Base-by-base conservation (phyloP, 768 basidiomycete genomes). In the Rickenella mellea region DNA sequence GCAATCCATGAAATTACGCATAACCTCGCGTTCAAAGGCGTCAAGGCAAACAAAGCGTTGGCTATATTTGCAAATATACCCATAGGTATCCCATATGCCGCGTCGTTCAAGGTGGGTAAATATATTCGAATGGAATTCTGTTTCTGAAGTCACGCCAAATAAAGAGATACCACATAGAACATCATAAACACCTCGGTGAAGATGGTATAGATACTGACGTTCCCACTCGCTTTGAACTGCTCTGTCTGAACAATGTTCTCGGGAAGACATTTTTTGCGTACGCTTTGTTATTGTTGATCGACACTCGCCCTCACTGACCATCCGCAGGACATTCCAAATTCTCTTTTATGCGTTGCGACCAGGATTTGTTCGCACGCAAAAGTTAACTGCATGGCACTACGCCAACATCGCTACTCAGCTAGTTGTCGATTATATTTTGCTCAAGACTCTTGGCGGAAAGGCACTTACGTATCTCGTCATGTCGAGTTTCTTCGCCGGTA, bases 1-100 rank as follows among this genome's bases (percentile, higher is more conserved):
- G 91, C 96, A 31, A 96, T 99, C 41, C 96, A 99, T 57, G 96
- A 99, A 57, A 96, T 99, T 47, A 96, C 93, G 2, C 96, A 99
- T 60, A 98, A 97, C 58, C 73, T 99, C 21, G 96, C 91, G 2
- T 98, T 97, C 67, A 75, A 72, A 47, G 72, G 83, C 19, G 74
- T 98, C 35, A 67, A 65, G 39, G 76, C 81, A 6, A 99, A 98
- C 65, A 91, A 93, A 54, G 58, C 80, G 20, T 65, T 97, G 17
- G 91, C 96, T 5, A 80, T 98, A 46, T 78, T 92, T 41, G 87
- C 91, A 1, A 98, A 99, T 57, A 54, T 96, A 21, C 88, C 92
- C 0, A 97, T 99, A 43, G 93, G 86, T 1, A 74, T 99, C 21
- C 96, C 96, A 0, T 99, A 97, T 61, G 83, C 86, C 15, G 87